phyloP scores from a whole-genome alignment of 202 grass and related monocot species.

The Bolboschoenoplectus hybrid region DNA sequence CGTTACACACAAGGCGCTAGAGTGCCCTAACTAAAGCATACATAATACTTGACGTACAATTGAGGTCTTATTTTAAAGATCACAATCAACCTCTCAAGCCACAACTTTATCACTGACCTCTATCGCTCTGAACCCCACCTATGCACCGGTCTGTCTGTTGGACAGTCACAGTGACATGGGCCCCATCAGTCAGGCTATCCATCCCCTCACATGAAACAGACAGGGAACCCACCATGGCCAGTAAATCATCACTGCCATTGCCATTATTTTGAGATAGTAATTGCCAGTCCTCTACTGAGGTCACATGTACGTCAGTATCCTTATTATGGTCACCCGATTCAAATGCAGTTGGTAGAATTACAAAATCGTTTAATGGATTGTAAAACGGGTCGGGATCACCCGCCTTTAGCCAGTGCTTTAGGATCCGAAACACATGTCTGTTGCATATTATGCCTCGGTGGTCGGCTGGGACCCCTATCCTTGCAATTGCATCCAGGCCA shows the following conservation, averaged over 20 bases:
- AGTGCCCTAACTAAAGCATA: not conserved
- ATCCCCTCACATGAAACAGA: conserved; percentile 47
- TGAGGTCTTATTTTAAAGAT: conserved; percentile 21
- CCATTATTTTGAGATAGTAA: conserved; percentile 53
- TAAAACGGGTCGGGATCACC: conserved; percentile 87
- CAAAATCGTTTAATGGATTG: conserved; percentile 77
- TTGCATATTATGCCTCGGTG: conserved; percentile 77
- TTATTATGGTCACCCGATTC: conserved; percentile 50
- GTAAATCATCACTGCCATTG: conserved; percentile 50
- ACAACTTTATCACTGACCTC: conserved; percentile 42
- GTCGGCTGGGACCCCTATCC: conserved; percentile 74
- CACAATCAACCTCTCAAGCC: not conserved
- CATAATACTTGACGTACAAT: not conserved
- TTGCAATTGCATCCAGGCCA: conserved; percentile 74
- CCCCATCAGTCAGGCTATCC: conserved; percentile 45
- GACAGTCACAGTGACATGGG: conserved; percentile 50
- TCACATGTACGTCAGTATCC: conserved; percentile 50
- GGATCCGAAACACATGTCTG: conserved; percentile 65
- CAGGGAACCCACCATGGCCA: conserved; percentile 51
- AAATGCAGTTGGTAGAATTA: conserved; percentile 74
- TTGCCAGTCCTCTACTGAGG: conserved; percentile 78
- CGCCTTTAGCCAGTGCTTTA: conserved; percentile 72
- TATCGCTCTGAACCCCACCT: conserved; percentile 65
- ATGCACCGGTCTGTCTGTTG: conserved; percentile 50
- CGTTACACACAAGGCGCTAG: not conserved